A percentile compares a stretch with the other conserved stretches of the same genome.
phyloP scores from a whole-genome alignment of 1,284 basidiomycete genomes.

The Apiotrichum domesticum region DNA sequence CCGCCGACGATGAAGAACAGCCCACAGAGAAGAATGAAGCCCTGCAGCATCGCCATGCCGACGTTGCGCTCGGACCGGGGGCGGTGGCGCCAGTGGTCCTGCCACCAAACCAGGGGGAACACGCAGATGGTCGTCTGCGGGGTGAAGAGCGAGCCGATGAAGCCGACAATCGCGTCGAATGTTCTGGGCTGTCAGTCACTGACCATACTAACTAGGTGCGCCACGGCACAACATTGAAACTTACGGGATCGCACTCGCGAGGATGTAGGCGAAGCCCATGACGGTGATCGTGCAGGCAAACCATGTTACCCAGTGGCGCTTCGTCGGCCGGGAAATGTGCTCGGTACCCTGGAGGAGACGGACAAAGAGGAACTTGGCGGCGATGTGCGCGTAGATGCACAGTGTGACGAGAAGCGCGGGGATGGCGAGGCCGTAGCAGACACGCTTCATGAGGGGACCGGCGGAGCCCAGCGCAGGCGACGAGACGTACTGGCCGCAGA shows the following conservation, averaged over 20 bases:
- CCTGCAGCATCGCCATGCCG: not conserved
- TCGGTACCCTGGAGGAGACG: slow-evolving; percentile 39
- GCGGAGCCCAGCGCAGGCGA: slow-evolving; percentile 47
- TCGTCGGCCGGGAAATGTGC: slow-evolving; percentile 56
- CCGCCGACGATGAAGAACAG: slow-evolving; percentile 3
- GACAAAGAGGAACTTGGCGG: slow-evolving; percentile 19
- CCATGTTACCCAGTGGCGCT: slow-evolving; percentile 57
- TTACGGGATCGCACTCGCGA: slow-evolving; percentile 6
- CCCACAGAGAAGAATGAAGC: not conserved
- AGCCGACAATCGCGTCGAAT: too few relatives aligned
- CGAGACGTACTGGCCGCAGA: slow-evolving; percentile 43
- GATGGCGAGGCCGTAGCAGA: slow-evolving; percentile 37
- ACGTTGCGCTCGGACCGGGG: not conserved
- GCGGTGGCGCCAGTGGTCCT: slow-evolving; percentile 11
- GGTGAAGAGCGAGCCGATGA: not conserved
- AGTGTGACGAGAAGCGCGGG: slow-evolving; percentile 29
- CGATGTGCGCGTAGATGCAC: slow-evolving; percentile 18
- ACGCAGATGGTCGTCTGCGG: slow-evolving; percentile 9
- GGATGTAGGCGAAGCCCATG: slow-evolving; percentile 5
- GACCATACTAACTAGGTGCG: too few relatives aligned
- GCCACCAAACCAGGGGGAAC: slow-evolving; percentile 12
- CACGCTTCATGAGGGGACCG: slow-evolving; percentile 42
- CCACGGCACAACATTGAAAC: too few relatives aligned
- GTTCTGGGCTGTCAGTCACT: too few relatives aligned
- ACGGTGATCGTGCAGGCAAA: slow-evolving; percentile 4